Base-by-base conservation (phyloP, 2,329 filamentous ascomycete species). In the Fusarium verticillioides region DNA sequence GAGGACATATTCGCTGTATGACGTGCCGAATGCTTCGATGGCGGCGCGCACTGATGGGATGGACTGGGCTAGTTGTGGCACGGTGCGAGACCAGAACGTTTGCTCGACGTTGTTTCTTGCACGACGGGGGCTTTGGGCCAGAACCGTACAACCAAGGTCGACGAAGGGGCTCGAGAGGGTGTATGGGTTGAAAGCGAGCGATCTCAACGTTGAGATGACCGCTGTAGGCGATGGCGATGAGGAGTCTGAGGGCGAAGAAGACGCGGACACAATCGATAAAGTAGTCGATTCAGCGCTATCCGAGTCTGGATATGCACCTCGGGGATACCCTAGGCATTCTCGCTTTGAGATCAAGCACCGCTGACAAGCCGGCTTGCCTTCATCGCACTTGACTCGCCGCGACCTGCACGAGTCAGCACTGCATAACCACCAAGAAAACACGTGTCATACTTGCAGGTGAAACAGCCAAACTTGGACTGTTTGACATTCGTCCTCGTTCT, bases 401-500 rank as follows among this genome's bases (percentile, higher is more conserved):
- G 72, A 58, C 50, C 74, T 76, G 1, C 7, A 32, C 30, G n/a
- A 21, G 32, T 49, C 30, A 39, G 19, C 13, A 28, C 7, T 5
- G 12, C 21, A 32, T 9, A 4, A 34, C 18, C 19, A 36, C 2
- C 15, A 12, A 3, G 9, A 15, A 15, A n/a, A 21, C 30, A 7
- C 9, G 15, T 36, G 16, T 32, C 61, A n/a, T 76, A 76, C 74
- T 76, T 76, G 74, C 74, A 76, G 8, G 74, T 76, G 23, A 75
- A 71, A 23, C 74, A 76, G 15, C 74, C 74, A 37, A 56, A 66
- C n/a, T 75, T 76, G 4, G 74, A 76, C 54, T 76, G 74, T 21
- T 59, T 76, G 4, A 76, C 74, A 32, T 76, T 76, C 6, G 74
- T 75, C 59, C 74, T 75, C 4, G 74, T 76, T 11, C 74, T 60